Base-by-base conservation (phyloP, 148 eudicot genomes). In the Amaranthus hypochondriacus region DNA sequence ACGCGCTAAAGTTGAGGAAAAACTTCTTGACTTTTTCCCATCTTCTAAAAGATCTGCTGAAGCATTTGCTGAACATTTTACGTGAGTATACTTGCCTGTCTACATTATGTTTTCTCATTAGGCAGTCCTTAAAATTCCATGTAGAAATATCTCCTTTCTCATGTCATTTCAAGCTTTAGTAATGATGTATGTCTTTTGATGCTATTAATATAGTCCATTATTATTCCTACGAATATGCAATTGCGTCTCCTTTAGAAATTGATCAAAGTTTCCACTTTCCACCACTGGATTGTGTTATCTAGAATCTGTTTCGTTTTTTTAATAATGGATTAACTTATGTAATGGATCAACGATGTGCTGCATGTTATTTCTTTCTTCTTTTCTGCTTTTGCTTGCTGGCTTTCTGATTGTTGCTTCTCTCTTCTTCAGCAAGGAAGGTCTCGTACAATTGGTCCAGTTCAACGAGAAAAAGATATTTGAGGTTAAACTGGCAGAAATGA, bases 401-500 rank as follows among this genome's bases (percentile, higher is more conserved):
- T 3, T 46, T 66, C 69, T 76, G 67, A 75, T 76, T 48, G 21
- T 12, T 61, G 9, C 6, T 14, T 76, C 50, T 39, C n/a, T 73
- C 46, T 7, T 65, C 8, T 78, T 66, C 92, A 95, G 97, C 76
- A 86, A 95, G 79, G 96, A 79, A 56, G 97, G 96, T 49, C 86
- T 96, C 63, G 66, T 79, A 14, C 79, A 82, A 21, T 78, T 96
- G 87, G 99, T 88, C 51, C 92, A 90, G 74, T 96, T 89, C 80
- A 85, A 87, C 75, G 96, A 92, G 81, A 96, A 96, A 88, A 92
- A 89, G 75, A 81, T 88, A 61, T 92, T 92, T 82, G 99, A 96
- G 81, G 96, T 92, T 83, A 96, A 84, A 85, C 86, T 90, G 75
- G 86, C 92, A 80, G 99, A 96, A 82, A 96, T 96, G 97, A 96